Evolutionary conservation across 2,329 filamentous ascomycete genomes (phyloP), one percentile per base, ranked within the genome.

Genomic region (Blumeria graminis): DNA sequence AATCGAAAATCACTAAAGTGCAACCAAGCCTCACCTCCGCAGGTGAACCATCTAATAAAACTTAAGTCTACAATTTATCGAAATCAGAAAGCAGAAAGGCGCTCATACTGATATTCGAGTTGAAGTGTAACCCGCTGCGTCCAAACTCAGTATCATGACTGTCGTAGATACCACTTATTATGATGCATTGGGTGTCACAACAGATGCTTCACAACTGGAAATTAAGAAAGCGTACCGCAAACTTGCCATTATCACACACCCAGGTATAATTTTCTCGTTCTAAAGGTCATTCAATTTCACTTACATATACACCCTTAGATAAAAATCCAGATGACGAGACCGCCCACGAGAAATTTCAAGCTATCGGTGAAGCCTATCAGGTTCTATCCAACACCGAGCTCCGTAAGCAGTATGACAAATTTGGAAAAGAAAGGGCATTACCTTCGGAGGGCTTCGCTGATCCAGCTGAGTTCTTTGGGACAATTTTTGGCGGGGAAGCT

Each of bases 211-310:
- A 41, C 86, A 90, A 68, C 77, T 94, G 55, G 88, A 95, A 68
- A 95, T 95, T 71, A 95, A 95, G 71, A 94, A 94, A 73, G 89
- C 89, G 33, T 95, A 95, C 71, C 81, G 89, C 68, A 95, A 90
- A 72, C 77, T 92, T 63, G 92, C 92, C 63, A 95, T 96, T 69
- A 79, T 89, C 63, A 86, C 94, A 65, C 90, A 95, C 62, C 66
- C 66, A 57, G 66, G 66, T 65, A 58, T 9, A 57, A 28, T 57
- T 28, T 8, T 7, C 34, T 56, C 56, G 16, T 11, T n/a, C 35
- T 43, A 35, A 55, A 38, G 9, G n/a, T 51, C 22, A 14, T 35
- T 41, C 32, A 48, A 10, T 14, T 48, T 41, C 38, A 57, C 43
- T 52, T 34, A 43, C 41, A 48, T 50, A 45, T 45, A 36, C 16